A percentile compares a stretch with the other conserved stretches of the same genome.
Evolutionary conservation across 176 grass and related monocot species (phyloP).

Genomic region (Raddia guianensis): DNA sequence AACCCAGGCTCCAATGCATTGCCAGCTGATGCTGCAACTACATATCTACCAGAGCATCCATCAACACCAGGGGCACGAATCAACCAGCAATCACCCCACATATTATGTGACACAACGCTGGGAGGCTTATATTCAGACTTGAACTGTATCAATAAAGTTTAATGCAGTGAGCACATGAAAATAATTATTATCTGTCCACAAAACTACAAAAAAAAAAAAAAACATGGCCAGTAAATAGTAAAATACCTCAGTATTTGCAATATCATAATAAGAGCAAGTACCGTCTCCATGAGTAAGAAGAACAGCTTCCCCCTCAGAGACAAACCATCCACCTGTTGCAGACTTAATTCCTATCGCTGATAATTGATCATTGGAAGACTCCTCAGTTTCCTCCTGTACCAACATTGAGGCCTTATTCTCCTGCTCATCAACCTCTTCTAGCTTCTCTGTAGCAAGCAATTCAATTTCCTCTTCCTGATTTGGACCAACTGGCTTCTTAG

Average conservation of each 20-base stretch:
- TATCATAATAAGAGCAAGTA: conserved; percentile 95
- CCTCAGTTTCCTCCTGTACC: conserved; percentile 64
- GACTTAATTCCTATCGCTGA: conserved; percentile 77
- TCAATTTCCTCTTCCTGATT: conserved; percentile 58
- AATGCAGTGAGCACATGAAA: conserved; percentile 12
- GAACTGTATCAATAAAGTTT: conserved; percentile 54
- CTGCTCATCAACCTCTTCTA: conserved; percentile 76
- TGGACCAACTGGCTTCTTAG: conserved; percentile 48
- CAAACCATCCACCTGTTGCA: conserved; percentile 93
- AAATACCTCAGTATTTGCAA: conserved; percentile 87
- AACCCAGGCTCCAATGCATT: conserved; percentile 71
- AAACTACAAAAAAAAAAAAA: not conserved
- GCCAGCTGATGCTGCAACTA: conserved; percentile 82
- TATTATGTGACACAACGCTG: conserved; percentile 53
- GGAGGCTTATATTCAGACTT: conserved; percentile 89
- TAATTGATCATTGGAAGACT: conserved; percentile 56
- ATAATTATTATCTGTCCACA: not conserved
- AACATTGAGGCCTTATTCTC: conserved; percentile 55
- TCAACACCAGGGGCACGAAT: conserved; percentile 83
- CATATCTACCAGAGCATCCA: conserved; percentile 93
- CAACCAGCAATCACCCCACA: conserved; percentile 95
- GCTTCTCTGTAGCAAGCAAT: conserved; percentile 63
- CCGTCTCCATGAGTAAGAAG: conserved; percentile 92
- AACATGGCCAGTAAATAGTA: conserved; percentile 15
- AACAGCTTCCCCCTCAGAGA: conserved; percentile 88